Evolutionary conservation across 176 grass and related monocot species (phyloP).

Genomic region (Hordeum marinum): DNA sequence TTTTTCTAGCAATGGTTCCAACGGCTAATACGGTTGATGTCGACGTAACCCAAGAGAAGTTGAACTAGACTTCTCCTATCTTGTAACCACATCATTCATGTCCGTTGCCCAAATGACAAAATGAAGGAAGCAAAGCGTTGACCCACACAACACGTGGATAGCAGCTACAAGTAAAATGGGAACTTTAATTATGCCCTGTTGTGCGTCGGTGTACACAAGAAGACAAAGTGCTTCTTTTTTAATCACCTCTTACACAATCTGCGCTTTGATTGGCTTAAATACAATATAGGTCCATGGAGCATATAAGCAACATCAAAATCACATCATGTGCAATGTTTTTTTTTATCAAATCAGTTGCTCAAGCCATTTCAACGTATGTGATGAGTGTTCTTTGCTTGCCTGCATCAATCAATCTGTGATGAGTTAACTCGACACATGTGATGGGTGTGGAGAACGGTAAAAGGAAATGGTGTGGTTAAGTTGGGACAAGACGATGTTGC

Average conservation of each 20-base stretch:
- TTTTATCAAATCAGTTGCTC: too few relatives aligned
- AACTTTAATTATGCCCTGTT: not conserved
- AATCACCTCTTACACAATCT: not conserved
- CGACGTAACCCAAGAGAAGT: not conserved
- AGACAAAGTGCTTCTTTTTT: not conserved
- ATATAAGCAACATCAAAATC: not conserved
- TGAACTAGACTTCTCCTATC: not conserved
- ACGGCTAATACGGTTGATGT: too few relatives aligned
- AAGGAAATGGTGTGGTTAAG: too few relatives aligned
- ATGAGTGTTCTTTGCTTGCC: too few relatives aligned
- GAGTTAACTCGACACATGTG: too few relatives aligned
- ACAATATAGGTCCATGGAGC: too few relatives aligned
- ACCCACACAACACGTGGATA: not conserved
- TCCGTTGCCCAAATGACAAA: fast-evolving
- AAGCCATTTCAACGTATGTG: too few relatives aligned
- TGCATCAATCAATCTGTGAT: too few relatives aligned
- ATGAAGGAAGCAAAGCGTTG: not conserved
- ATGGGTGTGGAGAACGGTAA: too few relatives aligned
- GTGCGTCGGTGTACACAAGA: not conserved
- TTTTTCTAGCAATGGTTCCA: not conserved
- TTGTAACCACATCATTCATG: too few relatives aligned
- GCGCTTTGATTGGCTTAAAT: not conserved
- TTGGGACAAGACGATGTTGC: too few relatives aligned
- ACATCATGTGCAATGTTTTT: not conserved
- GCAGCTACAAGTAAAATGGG: not conserved